Percentiles rank a stretch among this genome's conserved stretches.
Conservation (phyloP, 257 asterid species). For the Mentha longifolia region DNA sequence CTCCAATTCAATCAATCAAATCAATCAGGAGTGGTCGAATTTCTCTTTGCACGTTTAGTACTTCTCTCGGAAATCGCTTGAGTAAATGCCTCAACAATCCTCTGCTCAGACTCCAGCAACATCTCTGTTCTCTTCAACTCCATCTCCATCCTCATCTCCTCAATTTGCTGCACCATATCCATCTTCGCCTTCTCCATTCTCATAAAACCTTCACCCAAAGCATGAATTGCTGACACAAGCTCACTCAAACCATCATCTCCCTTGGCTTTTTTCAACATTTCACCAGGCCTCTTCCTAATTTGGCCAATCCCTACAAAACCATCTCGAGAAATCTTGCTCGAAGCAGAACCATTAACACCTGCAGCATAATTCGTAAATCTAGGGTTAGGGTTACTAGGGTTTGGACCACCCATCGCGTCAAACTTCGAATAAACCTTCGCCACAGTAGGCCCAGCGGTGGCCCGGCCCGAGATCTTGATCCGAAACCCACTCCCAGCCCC, state of each 20-base stretch:
- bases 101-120: constrained; percentile 88
- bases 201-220: constrained; percentile 87
- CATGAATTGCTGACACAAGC: constrained; percentile 65
- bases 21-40: constrained; percentile 42
- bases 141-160: constrained; percentile 94
- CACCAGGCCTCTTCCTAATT: constrained; percentile 46
- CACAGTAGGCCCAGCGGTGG: constrained; percentile 37
- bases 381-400: constrained; percentile 43
- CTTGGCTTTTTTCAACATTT: constrained; percentile 35
- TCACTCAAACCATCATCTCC: constrained; percentile 52
- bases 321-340: constrained; percentile 48
- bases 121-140: constrained; percentile 96
- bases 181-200: constrained; percentile 90
- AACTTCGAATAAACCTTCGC: constrained; percentile 45
- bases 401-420: constrained; percentile 49
- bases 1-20: constrained; percentile 18
- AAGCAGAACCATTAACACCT: constrained; percentile 45
- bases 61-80: constrained; percentile 57
- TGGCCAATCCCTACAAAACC: constrained; percentile 45
- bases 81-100: constrained; percentile 77
- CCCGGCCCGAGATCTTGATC: constrained; percentile 74
- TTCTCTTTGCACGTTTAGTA: constrained; percentile 58
- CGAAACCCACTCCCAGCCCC: constrained; percentile 68
- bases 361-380: constrained; percentile 40
- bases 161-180: constrained; percentile 85